Conservation (phyloP, 2,329 filamentous ascomycete genomes). For the Scorias spongiosa region DNA sequence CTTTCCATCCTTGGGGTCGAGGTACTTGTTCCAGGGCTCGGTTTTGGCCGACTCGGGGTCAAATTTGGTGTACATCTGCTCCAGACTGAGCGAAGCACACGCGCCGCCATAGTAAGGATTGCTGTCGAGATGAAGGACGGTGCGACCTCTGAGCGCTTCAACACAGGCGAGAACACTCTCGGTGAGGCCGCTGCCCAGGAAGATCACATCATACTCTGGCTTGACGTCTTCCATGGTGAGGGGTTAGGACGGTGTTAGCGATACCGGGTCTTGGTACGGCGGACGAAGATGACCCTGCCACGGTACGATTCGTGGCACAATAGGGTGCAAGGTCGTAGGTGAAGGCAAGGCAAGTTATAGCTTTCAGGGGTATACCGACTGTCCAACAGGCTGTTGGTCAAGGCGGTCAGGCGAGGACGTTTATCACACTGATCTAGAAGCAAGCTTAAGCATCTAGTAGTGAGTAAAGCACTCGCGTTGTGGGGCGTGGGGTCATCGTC, state of each 20-base stretch:
- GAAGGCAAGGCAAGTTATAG: too few species aligned
- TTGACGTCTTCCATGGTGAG: slow-evolving; percentile 89
- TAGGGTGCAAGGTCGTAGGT: too few species aligned
- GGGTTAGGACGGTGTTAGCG: slow-evolving; percentile 1
- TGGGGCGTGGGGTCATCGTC: not conserved
- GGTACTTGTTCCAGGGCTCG: slow-evolving; percentile 94
- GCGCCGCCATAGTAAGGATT: slow-evolving; percentile 98
- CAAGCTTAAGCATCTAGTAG: not conserved
- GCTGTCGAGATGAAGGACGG: slow-evolving; percentile 96
- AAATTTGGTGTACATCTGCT: slow-evolving; percentile 94
- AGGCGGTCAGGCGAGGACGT: too few species aligned
- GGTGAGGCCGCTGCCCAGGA: slow-evolving; percentile 93
- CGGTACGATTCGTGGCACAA: too few species aligned
- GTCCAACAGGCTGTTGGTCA: too few species aligned
- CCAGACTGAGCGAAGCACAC: slow-evolving; percentile 91
- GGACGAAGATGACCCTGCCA: too few species aligned
- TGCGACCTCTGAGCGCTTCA: slow-evolving; percentile 95
- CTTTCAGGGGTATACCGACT: too few species aligned
- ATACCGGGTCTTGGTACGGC: too few species aligned
- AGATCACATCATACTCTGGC: slow-evolving; percentile 95
- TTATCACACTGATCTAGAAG: too few species aligned
- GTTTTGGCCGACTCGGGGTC: slow-evolving; percentile 64
- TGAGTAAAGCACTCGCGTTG: not conserved
- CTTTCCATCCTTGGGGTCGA: not conserved
- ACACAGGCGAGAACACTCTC: slow-evolving; percentile 98